Base-by-base conservation (phyloP, 768 basidiomycete genomes). In the Suillus alpinus region DNA sequence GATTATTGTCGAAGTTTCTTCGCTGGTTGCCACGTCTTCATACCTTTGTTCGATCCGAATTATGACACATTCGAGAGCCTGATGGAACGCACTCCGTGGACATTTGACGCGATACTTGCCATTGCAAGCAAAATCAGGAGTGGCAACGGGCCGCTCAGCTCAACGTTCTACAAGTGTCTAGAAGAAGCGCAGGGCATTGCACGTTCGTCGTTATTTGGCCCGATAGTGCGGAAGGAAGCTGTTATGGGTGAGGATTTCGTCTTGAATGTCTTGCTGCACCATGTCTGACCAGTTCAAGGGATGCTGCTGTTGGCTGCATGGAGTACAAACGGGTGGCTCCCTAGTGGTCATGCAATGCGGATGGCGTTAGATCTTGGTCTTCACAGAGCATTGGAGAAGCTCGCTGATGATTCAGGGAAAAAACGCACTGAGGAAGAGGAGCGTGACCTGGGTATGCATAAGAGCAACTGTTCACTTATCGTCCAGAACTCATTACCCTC, bases 151-250 rank as follows among this genome's bases (percentile, higher is more conserved):
- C 91, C 90, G 34, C 85, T 93, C 46, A 87, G 86, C 62, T 82
- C 88, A 50, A 91, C 93, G 0, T 95, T 94, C 75, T 94, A 95
- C 79, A 88, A 88, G 69, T 92, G 91, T 70, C 80, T 96, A 47
- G 94, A 96, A 71, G 94, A 97, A 77, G 94, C 95, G 29, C 95
- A 96, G 73, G 94, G 94, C 51, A 96, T 98, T 66, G 95, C 95
- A 46, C 84, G 95, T 43, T 94, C 91, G 32, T 93, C 93, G 6
- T 82, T 98, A 43, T 97, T 98, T 69, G 94, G 95, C 16, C 94
- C 95, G 52, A 87, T 95, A 43, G 94, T 95, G 43, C 81, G 92
- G 70, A 96, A 96, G 75, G 95, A 98, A 76, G 95, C 93, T 40
- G 94, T 95, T 37, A 92, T 93, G 83, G 92, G 92, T 88, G 66